Conservation (phyloP, 2,329 filamentous ascomycete genomes). For the Ramularia endophylla region DNA sequence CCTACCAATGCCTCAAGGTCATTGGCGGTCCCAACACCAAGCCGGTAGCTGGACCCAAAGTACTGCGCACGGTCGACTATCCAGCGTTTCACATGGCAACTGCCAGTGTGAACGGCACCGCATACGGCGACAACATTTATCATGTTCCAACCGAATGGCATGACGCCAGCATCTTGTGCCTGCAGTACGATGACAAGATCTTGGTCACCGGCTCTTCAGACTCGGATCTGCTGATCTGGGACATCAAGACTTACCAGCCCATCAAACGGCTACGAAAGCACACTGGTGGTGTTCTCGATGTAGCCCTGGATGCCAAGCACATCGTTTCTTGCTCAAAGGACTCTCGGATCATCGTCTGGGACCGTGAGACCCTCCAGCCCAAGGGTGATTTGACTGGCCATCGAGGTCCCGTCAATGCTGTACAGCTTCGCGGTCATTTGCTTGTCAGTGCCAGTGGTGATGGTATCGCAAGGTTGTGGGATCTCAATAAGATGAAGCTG, state of each 20-base stretch:
- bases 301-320: conserved; percentile 85
- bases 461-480: conserved; percentile 91
- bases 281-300: conserved; percentile 81
- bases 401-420: conserved; percentile 87
- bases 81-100: conserved; percentile 34
- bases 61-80: conserved; percentile 38
- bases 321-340: conserved; percentile 99
- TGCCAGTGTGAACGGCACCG: conserved; percentile 43
- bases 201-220: conserved; percentile 95
- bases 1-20: conserved; percentile 74
- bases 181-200: conserved; percentile 90
- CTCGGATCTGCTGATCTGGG: conserved; percentile 84
- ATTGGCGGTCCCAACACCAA: conserved; percentile 68
- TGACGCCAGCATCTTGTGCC: conserved; percentile 85
- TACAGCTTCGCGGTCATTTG: conserved; percentile 88
- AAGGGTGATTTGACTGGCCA: conserved; percentile 79
- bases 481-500: conserved; percentile 78
- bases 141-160: conserved; percentile 57
- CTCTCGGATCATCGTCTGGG: conserved; percentile 89
- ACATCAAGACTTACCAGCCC: conserved; percentile 73
- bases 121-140: conserved; percentile 42
- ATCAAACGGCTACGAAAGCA: conserved; percentile 73
- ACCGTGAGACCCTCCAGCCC: conserved; percentile 69
- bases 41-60: conserved; percentile 42
- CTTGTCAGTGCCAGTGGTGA: conserved; percentile 93